A percentile compares a stretch with the other conserved stretches of the same genome.
These are phyloP conservation scores for Aspergillus costaricaensis DNA, from an alignment of 2,329 filamentous ascomycete genomes.

Conservation along the genomic window DNA sequence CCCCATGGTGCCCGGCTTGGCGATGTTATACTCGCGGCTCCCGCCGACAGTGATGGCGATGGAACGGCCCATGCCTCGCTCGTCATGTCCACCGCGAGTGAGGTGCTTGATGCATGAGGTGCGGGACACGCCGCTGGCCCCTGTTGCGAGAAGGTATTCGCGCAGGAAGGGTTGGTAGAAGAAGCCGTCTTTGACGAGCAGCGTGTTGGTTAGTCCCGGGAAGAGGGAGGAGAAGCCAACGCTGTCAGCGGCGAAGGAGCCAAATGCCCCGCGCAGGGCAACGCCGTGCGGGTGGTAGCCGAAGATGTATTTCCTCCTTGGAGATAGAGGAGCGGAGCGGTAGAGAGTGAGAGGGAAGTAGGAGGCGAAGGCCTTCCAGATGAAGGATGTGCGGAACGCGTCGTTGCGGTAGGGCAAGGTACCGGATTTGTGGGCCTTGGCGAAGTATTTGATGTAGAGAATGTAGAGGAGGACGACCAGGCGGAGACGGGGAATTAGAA, in stretches of 20 bases:
- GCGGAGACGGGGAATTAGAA: slow-evolving; percentile 78
- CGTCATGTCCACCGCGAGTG: slow-evolving; percentile 68
- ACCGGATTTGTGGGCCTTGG: slow-evolving; percentile 69
- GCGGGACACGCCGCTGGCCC: slow-evolving; percentile 76
- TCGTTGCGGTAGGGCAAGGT: slow-evolving; percentile 69
- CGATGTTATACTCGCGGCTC: slow-evolving; percentile 79
- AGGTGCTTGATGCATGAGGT: slow-evolving; percentile 80
- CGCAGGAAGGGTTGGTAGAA: slow-evolving; percentile 83
- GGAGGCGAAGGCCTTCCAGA: slow-evolving; percentile 78
- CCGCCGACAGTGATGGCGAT: slow-evolving; percentile 91
- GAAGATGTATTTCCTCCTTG: slow-evolving; percentile 80
- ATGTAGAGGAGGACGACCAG: slow-evolving; percentile 69
- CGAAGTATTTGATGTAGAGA: slow-evolving; percentile 69
- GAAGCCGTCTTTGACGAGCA: slow-evolving; percentile 81
- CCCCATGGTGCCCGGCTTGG: slow-evolving; percentile 69
- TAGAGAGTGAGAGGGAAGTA: slow-evolving; percentile 83
- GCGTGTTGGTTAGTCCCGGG: slow-evolving; percentile 81
- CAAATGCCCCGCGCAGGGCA: slow-evolving; percentile 81
- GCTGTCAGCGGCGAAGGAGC: slow-evolving; percentile 77
- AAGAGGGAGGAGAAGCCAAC: slow-evolving; percentile 77
- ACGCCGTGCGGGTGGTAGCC: slow-evolving; percentile 90
- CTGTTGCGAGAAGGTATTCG: slow-evolving; percentile 77
- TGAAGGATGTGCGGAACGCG: slow-evolving; percentile 64
- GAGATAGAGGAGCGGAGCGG: slow-evolving; percentile 72
- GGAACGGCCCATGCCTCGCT: slow-evolving; percentile 76